These are phyloP conservation scores for Penicillium sp. DNA, from an alignment of 2,329 filamentous ascomycete genomes.

Conservation along the genomic window DNA sequence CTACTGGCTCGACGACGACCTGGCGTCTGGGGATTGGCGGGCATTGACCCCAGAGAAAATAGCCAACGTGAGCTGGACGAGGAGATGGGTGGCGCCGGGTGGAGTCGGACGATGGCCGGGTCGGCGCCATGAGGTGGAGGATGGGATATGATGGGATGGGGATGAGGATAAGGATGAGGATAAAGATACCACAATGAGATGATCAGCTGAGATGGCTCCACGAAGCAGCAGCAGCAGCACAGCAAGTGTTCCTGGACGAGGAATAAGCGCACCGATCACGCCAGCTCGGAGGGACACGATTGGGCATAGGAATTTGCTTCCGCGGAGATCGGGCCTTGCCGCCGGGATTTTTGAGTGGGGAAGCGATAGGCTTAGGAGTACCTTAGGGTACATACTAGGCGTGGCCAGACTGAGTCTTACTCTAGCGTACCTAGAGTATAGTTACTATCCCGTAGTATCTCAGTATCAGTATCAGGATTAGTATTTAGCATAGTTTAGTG, in stretches of 20 bases:
- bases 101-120: conserved; percentile 26
- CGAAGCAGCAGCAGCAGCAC: no score
- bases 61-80: conserved; percentile 31
- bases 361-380: no score
- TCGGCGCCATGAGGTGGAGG: conserved; percentile 36
- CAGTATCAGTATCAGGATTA: no score
- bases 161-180: background rate
- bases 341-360: conserved; percentile 17
- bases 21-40: conserved; percentile 49
- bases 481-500: no score
- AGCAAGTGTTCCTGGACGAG: conserved; percentile 3
- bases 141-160: background rate
- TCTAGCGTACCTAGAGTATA: no score
- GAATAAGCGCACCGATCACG: conserved; percentile 20
- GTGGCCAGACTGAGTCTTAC: no score
- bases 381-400: no score
- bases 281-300: conserved; percentile 13
- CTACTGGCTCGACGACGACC: conserved; percentile 50
- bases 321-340: conserved; percentile 30
- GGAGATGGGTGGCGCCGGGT: conserved; percentile 15
- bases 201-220: no score
- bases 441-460: no score
- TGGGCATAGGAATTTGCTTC: conserved; percentile 8
- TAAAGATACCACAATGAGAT: no score
- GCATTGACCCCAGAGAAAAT: conserved; percentile 39